Base-by-base conservation (phyloP, 176 grass and related monocot genomes). In the Carex littledalei region DNA sequence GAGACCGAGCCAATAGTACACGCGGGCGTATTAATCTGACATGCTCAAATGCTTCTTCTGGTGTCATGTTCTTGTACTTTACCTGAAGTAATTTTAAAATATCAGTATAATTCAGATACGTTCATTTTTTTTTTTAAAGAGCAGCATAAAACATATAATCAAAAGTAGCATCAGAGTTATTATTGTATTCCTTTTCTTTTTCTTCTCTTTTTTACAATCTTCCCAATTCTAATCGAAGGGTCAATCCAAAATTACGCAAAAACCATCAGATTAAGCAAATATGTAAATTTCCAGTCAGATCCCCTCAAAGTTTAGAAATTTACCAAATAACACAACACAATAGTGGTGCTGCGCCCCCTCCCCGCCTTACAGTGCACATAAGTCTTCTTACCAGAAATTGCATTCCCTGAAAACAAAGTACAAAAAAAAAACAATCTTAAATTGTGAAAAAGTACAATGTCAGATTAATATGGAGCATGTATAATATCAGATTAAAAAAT, bases 341-440 rank as follows among this genome's bases (percentile, higher is more conserved):
- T 67, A 52, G 92, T 93, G 59, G 93, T 98, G 85, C 95, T 94
- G 16, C 93, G 86, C 0, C 95, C 95, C 45, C 95, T 94, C 69
- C 95, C 95, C 70, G 95, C 95, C 89, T 98, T 94, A 88, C 95
- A 98, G 69, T 98, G 95, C 65, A 98, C 94, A 68, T 98, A 98
- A 55, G 95, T 98, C 62, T 86, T 90, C 80, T 87, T 98, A 43
- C 89, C 88, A 87, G 32, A 85, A 83, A 90, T 86, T 67, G 86
- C 86, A 86, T 94, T 94, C 88, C 88, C 95, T 97, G 58, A 86
- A 63, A 81, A 77, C 65, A 77, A 57, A 63, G 62, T 32, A 17
- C 9, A 81, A 1, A 37, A 14, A 20, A 78, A 15, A 0, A 9
- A 50, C 26, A 29, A 18, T 18, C 15, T 49, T 45, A 45, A n/a